phyloP scores from a whole-genome alignment of 768 basidiomycete genomes.

The Boletus pseudopeckii region DNA sequence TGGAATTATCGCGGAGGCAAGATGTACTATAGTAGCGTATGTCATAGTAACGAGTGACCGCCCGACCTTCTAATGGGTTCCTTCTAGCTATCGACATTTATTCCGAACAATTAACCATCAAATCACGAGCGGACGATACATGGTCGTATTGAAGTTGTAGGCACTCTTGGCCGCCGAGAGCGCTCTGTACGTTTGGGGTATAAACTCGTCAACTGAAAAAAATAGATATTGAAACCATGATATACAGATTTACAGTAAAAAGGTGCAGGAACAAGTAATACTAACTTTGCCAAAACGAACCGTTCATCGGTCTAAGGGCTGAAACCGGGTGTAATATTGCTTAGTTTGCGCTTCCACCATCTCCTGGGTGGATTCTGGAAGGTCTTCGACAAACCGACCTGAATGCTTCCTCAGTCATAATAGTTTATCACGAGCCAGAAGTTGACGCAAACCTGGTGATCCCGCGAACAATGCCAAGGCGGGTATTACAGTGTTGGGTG shows the following conservation, averaged over 20 bases:
- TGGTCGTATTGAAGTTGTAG: neutral
- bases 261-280: neutral
- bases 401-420: conserved; percentile 1
- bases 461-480: conserved; percentile 83
- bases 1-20: neutral
- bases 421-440: neutral
- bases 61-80: neutral
- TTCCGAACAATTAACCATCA: neutral
- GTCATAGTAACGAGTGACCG: neutral
- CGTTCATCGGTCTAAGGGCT: conserved; percentile 46
- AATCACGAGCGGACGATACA: neutral
- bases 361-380: conserved; percentile 94
- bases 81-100: no score
- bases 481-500: conserved; percentile 90
- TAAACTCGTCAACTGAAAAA: neutral
- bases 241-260: conserved; percentile 6
- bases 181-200: neutral
- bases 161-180: neutral
- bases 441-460: conserved; percentile 67
- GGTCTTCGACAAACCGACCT: conserved; percentile 81
- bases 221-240: neutral
- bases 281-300: neutral
- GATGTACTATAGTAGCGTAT: no score
- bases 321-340: conserved; percentile 80
- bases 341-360: conserved; percentile 84